phyloP scores from a whole-genome alignment of 2,329 filamentous ascomycete genomes.

The Apiospora pterosperma region DNA sequence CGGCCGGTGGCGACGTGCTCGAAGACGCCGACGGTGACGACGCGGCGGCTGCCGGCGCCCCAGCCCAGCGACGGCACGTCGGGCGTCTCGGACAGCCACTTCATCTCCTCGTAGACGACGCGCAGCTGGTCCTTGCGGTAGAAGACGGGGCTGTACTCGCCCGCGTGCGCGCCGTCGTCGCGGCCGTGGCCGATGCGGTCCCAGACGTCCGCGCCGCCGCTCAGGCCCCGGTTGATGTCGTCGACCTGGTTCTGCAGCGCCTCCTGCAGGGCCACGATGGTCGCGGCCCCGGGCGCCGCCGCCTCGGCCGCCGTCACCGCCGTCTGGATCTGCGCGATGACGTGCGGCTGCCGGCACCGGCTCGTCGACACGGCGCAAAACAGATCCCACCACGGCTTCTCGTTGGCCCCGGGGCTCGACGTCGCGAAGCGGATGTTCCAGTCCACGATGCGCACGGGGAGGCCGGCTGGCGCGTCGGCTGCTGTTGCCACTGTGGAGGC shows the following conservation, averaged over 20 bases:
- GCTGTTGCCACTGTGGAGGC: not conserved
- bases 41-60: conserved; percentile 56
- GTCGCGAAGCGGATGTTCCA: conserved; percentile 69
- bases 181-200: conserved; percentile 62
- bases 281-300: conserved; percentile 32
- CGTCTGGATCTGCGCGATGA: conserved; percentile 40
- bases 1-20: conserved; percentile 44
- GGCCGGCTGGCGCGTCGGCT: conserved; percentile 6
- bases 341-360: conserved; percentile 44
- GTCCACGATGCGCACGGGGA: conserved; percentile 57
- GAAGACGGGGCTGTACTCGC: conserved; percentile 79
- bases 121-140: conserved; percentile 62
- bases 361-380: not conserved
- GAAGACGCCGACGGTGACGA: conserved; percentile 62
- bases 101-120: conserved; percentile 56
- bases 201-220: conserved; percentile 46
- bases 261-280: conserved; percentile 68
- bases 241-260: conserved; percentile 58
- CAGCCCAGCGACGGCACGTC: conserved; percentile 68
- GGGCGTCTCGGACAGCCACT: conserved; percentile 77
- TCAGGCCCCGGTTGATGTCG: conserved; percentile 53
- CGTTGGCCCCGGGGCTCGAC: conserved; percentile 43
- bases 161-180: conserved; percentile 59
- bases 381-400: conserved; percentile 51
- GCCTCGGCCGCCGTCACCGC: conserved; percentile 54